phyloP scores from a whole-genome alignment of 495 filamentous ascomycete genomes.

The Hypomontagnella monticulosa region DNA sequence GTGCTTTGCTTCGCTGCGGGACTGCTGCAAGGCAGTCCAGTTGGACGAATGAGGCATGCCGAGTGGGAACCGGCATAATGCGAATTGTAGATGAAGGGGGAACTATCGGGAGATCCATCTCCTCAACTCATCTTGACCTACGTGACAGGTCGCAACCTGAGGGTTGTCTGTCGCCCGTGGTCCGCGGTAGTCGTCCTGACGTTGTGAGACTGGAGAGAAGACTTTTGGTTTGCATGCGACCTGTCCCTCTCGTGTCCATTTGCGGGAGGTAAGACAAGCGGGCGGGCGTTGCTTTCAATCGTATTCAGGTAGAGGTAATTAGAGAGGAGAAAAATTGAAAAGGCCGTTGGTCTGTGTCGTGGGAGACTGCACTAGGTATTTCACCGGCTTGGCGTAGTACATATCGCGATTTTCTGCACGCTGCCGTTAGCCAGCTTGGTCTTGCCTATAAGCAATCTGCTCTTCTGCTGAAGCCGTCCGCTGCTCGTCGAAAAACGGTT shows the following conservation, averaged over 20 bases:
- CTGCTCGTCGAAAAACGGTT: slow-evolving; percentile 3
- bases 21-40: slow-evolving; percentile 32
- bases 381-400: slow-evolving; percentile 42
- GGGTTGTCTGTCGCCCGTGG: slow-evolving; percentile 16
- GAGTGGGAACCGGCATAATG: slow-evolving; percentile 41
- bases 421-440: slow-evolving; percentile 27
- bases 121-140: slow-evolving; percentile 43
- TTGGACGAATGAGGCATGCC: slow-evolving; percentile 39
- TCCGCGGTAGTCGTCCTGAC: slow-evolving; percentile 18
- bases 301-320: no score
- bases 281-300: slow-evolving; percentile 20
- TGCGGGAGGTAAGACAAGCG: slow-evolving; percentile 38
- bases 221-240: slow-evolving; percentile 16
- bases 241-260: slow-evolving; percentile 32
- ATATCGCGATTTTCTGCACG: slow-evolving; percentile 40
- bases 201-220: slow-evolving; percentile 20
- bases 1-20: slow-evolving; percentile 27
- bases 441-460: slow-evolving; percentile 9
- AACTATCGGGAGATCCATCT: slow-evolving; percentile 45
- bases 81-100: slow-evolving; percentile 36
- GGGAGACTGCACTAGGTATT: slow-evolving; percentile 31
- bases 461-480: slow-evolving; percentile 9
- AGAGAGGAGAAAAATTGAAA: slow-evolving; percentile 10
- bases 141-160: slow-evolving; percentile 40
- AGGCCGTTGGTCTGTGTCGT: slow-evolving; percentile 28